These are phyloP conservation scores for Leccinum huronense DNA, from an alignment of 1,284 basidiomycete species.

Conservation along the genomic window DNA sequence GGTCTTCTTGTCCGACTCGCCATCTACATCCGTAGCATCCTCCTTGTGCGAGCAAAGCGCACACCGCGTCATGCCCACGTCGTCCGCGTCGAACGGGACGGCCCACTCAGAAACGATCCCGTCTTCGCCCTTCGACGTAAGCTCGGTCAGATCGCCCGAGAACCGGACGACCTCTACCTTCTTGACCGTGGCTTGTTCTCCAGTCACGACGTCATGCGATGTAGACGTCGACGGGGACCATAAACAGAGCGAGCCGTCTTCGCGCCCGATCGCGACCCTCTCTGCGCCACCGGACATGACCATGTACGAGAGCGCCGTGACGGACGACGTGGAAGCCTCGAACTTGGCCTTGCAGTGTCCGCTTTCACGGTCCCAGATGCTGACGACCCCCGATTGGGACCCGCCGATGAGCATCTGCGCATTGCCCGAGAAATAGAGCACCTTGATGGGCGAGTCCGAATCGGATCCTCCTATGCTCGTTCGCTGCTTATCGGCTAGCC, in stretches of 20 bases:
- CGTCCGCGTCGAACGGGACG: slow-evolving; percentile 3
- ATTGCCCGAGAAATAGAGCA: slow-evolving; percentile 16
- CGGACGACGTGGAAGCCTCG: slow-evolving; percentile 6
- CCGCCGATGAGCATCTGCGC: slow-evolving; percentile 19
- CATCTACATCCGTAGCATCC: not conserved
- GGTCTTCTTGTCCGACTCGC: not conserved
- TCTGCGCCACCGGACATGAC: not conserved
- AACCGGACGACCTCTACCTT: slow-evolving; percentile 17
- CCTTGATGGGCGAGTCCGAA: not conserved
- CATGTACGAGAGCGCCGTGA: slow-evolving; percentile 19
- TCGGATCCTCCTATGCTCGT: not conserved
- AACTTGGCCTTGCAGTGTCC: slow-evolving; percentile 20
- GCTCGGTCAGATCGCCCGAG: slow-evolving; percentile 8
- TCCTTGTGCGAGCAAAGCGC: not conserved
- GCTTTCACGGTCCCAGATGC: slow-evolving; percentile 20
- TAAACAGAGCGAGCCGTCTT: slow-evolving; percentile 21
- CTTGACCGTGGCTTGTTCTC: slow-evolving; percentile 9
- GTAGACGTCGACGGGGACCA: slow-evolving; percentile 23
- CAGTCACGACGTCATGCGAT: slow-evolving; percentile 12
- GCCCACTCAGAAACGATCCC: slow-evolving; percentile 15
- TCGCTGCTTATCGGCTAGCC: not conserved
- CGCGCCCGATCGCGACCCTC: slow-evolving; percentile 18
- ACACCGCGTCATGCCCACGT: slow-evolving; percentile 9
- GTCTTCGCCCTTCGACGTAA: slow-evolving; percentile 17
- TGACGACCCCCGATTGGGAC: slow-evolving; percentile 16